Base-by-base conservation (phyloP, 2,329 filamentous ascomycete species). In the Venturia carpophila region DNA sequence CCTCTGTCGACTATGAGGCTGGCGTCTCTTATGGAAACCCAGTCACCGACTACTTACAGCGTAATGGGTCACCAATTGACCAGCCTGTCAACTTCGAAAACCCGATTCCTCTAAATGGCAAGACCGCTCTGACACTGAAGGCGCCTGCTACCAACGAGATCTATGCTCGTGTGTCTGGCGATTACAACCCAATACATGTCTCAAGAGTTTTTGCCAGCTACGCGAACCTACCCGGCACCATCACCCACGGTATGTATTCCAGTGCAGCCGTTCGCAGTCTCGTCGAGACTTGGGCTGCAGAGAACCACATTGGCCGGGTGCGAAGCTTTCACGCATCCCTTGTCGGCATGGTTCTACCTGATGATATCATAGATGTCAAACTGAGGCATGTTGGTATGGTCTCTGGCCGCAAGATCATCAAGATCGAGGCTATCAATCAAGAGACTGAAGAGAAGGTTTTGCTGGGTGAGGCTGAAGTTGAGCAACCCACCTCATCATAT, bases 191-290 rank as follows among this genome's bases (percentile, higher is more conserved):
- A 30, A 99, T 99, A 68, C 94, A 99, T 82, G 94, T 99, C 56
- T 97, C 94, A 15, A 89, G 94, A 65, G 91, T 97, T 65, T 99
- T 99, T 79, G 90, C 94, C 41, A 91, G 87, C 78, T 99, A 97
- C 72, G 95, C 94, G 75, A 94, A 92, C 75, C 83, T 99, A 19
- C 92, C 92, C 1, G 95, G 94, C 62, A 99, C 94, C 56, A 99
- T 99, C 73, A 99, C 94, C 1, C 94, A 99, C 75, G 94, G 94
- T 75, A 99, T 99, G 94, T 99, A 97, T 83, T 95, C 93, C 1
- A 97, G 93, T 77, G 94, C 94, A 69, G 91, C 94, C 45, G 94
- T 99, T 37, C 89, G 95, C 72, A 96, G 92, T 74, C 82, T 99
- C 64, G 92, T 99, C 7, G 94, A 99, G 82, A 99, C 92, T 0